Conservation (phyloP, 2,329 filamentous ascomycete genomes). For the Ophiosphaerella narmari region DNA sequence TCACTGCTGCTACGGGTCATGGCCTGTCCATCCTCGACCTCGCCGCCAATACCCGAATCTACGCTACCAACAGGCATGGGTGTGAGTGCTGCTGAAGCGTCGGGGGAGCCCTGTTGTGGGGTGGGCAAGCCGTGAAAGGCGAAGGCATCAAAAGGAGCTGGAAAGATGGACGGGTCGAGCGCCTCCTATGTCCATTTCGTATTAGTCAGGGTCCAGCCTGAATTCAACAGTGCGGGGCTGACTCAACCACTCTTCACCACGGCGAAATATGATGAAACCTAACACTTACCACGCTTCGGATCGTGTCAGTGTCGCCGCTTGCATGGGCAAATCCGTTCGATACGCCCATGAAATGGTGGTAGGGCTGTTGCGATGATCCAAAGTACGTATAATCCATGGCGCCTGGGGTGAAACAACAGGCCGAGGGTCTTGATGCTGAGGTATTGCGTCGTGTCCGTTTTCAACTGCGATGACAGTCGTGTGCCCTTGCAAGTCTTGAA, state of each 20-base stretch:
- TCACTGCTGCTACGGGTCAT: conserved; percentile 51
- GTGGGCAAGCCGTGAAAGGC: conserved; percentile 34
- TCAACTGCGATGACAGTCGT: not conserved
- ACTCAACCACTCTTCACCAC: not conserved
- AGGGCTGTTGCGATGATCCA: conserved; percentile 51
- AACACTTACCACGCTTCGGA: conserved; percentile 40
- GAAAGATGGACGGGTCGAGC: conserved; percentile 46
- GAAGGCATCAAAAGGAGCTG: conserved; percentile 36
- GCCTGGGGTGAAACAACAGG: conserved; percentile 1
- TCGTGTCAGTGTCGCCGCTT: conserved; percentile 46
- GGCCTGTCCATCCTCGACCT: conserved; percentile 42
- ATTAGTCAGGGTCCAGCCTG: conserved; percentile 24
- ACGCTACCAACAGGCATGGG: conserved; percentile 46
- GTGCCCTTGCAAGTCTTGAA: not conserved
- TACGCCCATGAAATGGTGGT: conserved; percentile 53
- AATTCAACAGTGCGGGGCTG: conserved; percentile 11
- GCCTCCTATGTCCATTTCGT: conserved; percentile 44
- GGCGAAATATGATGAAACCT: not conserved
- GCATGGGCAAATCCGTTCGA: conserved; percentile 38
- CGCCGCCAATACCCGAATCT: conserved; percentile 50
- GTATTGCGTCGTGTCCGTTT: not conserved
- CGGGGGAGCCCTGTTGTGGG: conserved; percentile 39
- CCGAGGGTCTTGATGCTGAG: not conserved
- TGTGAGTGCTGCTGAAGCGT: conserved; percentile 30
- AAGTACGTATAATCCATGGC: conserved; percentile 64